Conservation (phyloP, 1,284 basidiomycete species). For the Xerocomus minutiporus region DNA sequence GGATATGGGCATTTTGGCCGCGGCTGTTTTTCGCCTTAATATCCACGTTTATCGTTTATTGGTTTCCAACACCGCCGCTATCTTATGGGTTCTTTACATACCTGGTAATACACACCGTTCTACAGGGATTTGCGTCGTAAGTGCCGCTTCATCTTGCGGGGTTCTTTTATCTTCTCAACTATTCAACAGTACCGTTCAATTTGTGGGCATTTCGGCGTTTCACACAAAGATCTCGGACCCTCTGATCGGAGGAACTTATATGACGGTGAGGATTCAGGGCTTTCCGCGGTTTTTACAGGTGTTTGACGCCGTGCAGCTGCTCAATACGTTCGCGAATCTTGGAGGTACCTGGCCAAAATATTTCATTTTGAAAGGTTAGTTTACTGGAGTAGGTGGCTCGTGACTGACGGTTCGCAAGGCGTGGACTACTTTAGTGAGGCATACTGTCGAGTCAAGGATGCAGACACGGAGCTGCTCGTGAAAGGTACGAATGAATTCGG, state of each 20-base stretch:
- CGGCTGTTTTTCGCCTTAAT: slow-evolving; percentile 72
- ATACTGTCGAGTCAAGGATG: slow-evolving; percentile 67
- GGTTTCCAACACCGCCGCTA: slow-evolving; percentile 78
- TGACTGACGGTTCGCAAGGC: slow-evolving; percentile 38
- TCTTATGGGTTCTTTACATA: slow-evolving; percentile 78
- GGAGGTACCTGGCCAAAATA: slow-evolving; percentile 98
- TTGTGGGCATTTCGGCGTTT: slow-evolving; percentile 97
- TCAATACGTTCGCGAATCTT: slow-evolving; percentile 96
- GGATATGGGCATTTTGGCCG: slow-evolving; percentile 91
- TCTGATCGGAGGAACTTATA: slow-evolving; percentile 95
- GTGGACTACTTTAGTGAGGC: slow-evolving; percentile 86
- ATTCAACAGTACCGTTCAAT: slow-evolving; percentile 82
- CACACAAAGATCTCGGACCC: slow-evolving; percentile 97
- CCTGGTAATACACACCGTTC: slow-evolving; percentile 76
- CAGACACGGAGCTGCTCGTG: slow-evolving; percentile 48
- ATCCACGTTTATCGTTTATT: slow-evolving; percentile 77
- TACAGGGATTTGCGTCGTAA: slow-evolving; percentile 83
- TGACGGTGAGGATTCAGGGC: slow-evolving; percentile 66
- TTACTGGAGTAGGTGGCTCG: slow-evolving; percentile 1
- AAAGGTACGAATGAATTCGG: slow-evolving; percentile 44
- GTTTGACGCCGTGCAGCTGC: slow-evolving; percentile 48
- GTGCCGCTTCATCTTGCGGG: slow-evolving; percentile 22
- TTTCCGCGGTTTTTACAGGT: background rate
- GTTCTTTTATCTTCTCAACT: slow-evolving; percentile 5
- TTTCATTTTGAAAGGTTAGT: slow-evolving; percentile 87